Base-by-base conservation (phyloP, 352 stramenopile genomes). In the Phytopythium aichiense region DNA sequence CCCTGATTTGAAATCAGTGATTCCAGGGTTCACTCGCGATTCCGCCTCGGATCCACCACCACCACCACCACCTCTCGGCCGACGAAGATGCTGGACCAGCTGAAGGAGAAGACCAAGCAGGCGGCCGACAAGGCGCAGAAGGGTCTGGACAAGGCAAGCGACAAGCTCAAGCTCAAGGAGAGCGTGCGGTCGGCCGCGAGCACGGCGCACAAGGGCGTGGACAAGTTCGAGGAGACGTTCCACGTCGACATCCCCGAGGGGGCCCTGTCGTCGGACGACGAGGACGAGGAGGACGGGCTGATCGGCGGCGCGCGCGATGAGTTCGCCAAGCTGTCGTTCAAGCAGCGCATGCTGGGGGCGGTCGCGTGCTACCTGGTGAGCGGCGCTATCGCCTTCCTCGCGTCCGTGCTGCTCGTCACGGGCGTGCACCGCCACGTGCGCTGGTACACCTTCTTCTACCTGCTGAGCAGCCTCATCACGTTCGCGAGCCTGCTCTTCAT, bases 401-500 rank as follows among this genome's bases (percentile, higher is more conserved):
- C 71, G 28, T 69, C 71, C 4, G 62, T 79, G 51, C 73, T 79
- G 7, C 57, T 79, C 40, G 70, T 69, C 58, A 76, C 71, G 45
- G 55, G 65, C 30, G 68, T 79, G 57, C 68, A 72, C 66, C 51
- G 51, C 51, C 71, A 79, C 51, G 71, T 79, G 45, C 71, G 68
- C 58, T 76, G 72, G 50, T 78, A 78, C 55, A 60, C 71, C 38
- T 60, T 78, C 45, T 76, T 78, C 63, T 78, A 76, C 64, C 73
- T 69, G 38, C 67, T 78, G 25, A 78, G 71, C 63, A 78, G 74
- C 65, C 61, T 78, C n/a, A 61, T 66, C 38, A 78, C 65, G 18
- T 78, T 78, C 61, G 72, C 48, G 58, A 78, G 71, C 33, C 71
- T 78, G 51, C 65, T 78, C 62, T 78, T 78, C 60, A 76, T 78